Conservation (phyloP, 208 protist genomes). For the Crithidia brevicula region DNA sequence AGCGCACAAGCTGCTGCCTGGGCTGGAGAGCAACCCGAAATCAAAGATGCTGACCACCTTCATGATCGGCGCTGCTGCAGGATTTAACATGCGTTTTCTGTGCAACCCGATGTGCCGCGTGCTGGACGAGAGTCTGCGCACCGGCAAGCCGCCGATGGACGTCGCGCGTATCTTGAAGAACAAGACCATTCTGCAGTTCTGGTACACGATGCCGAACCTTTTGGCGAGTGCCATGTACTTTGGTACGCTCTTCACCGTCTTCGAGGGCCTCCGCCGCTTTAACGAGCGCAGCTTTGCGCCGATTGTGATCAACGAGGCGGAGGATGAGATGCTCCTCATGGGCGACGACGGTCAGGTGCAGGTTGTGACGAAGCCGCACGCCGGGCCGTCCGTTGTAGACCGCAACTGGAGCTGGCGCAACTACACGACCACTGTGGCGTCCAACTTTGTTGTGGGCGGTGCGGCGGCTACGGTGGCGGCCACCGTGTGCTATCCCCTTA, state of each 20-base stretch:
- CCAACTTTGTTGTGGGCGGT: constrained; percentile 77
- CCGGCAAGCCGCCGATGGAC: constrained; percentile 55
- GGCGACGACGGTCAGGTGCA: constrained; percentile 19
- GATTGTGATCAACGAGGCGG: constrained; percentile 24
- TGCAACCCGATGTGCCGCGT: constrained; percentile 89
- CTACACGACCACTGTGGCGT: constrained; percentile 57
- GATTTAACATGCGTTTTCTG: constrained; percentile 86
- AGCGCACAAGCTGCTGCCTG: constrained; percentile 68
- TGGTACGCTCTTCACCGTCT: constrained; percentile 84
- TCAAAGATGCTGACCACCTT: constrained; percentile 86
- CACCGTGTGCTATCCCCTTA: constrained; percentile 88
- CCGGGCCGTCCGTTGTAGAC: constrained; percentile 21
- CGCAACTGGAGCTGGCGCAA: constrained; percentile 65
- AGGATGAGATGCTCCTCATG: constrained; percentile 14
- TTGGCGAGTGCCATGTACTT: constrained; percentile 88
- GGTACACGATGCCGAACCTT: constrained; percentile 85
- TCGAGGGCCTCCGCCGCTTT: constrained; percentile 90
- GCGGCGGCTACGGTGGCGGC: constrained; percentile 79
- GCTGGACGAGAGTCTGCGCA: constrained; percentile 80
- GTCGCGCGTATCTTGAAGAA: constrained; percentile 63
- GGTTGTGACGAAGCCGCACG: constrained; percentile 8
- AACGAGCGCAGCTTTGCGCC: constrained; percentile 75
- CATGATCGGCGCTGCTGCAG: constrained; percentile 72
- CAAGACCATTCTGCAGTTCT: constrained; percentile 91
- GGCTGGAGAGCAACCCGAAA: constrained; percentile 59